Base-by-base conservation (phyloP, 805 yeast species). In the Ascoidea asiatica region DNA sequence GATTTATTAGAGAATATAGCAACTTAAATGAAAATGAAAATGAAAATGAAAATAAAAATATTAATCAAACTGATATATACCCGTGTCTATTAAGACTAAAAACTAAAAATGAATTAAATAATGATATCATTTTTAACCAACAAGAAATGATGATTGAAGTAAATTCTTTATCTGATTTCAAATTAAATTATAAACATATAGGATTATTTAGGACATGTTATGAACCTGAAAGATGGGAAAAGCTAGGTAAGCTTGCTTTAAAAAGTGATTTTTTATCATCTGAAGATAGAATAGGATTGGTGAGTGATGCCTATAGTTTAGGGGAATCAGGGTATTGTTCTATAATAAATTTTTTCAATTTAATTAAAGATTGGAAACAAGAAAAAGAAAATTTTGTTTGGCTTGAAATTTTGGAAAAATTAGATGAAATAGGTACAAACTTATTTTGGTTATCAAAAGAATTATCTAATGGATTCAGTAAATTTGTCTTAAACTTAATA, bases 171-270 rank as follows among this genome's bases (percentile, higher is more conserved):
- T 41, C 60, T 40, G 65, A 61, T 42, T 79, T 70, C 66, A 83
- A 83, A 64, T 64, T 82, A 50, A 85, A 85, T 58, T 79, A 76
- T 46, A 78, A 81, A 50, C 86, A 77, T 61, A 70, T 80, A 21
- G 90, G 92, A 58, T 74, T 84, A 44, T 84, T 77, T 62, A 72
- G 89, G 53, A 81, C 88, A 38, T 75, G 79, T 39, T 84, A 84
- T 60, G 62, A 81, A 15, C 69, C 77, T 39, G 79, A 72, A 41
- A 77, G 89, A 59, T 79, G 88, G 79, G 63, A 66, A 42, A 77
- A 79, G 58, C 69, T 83, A 52, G 86, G 86, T 44, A 56, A 72
- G 48, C 35, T 11, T 11, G 76, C 74, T 7, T 78, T 74, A 48
- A 72, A 69, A 38, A 67, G 68, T 11, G 77, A 77, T 38, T 63